These are phyloP conservation scores for Kwoniella sp. DNA, from an alignment of 768 basidiomycete genomes.

Conservation along the genomic window DNA sequence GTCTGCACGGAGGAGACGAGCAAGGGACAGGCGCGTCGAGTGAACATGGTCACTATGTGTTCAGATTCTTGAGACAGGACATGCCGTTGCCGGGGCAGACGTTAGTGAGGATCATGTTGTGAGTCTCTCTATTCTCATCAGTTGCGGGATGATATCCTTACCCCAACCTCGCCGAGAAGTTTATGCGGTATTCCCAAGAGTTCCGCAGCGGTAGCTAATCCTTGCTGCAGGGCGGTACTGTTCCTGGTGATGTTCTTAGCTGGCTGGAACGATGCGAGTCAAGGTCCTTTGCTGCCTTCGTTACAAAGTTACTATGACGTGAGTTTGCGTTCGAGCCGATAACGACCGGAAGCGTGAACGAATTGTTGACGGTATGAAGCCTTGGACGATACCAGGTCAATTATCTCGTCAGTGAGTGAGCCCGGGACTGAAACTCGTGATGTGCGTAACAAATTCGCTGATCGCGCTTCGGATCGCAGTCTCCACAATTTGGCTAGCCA, in stretches of 20 bases:
- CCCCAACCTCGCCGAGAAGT: background rate
- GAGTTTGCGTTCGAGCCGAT: too few relatives aligned
- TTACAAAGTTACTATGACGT: constrained; percentile 67
- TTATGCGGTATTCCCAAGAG: too few relatives aligned
- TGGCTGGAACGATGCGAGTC: constrained; percentile 78
- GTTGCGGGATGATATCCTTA: background rate
- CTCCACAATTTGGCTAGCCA: constrained; percentile 66
- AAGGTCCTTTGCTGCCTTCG: constrained; percentile 73
- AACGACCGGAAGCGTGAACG: background rate
- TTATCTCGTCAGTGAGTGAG: constrained; percentile 41
- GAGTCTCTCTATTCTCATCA: constrained; percentile 5
- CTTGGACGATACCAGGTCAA: constrained; percentile 42
- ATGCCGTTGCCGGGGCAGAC: constrained; percentile 23
- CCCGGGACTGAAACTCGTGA: background rate
- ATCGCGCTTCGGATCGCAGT: constrained; percentile 50
- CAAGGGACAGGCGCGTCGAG: background rate
- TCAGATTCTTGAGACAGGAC: constrained; percentile 25
- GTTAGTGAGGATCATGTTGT: constrained; percentile 30
- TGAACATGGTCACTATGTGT: constrained; percentile 10
- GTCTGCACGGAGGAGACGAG: background rate
- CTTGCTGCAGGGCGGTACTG: constrained; percentile 22
- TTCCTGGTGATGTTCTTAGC: constrained; percentile 44
- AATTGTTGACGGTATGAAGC: background rate
- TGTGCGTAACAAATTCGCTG: background rate
- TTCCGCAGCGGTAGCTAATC: background rate